Evolutionary conservation across 2,329 filamentous ascomycete genomes (phyloP), one percentile per base, ranked within the genome.

Genomic region (Aspergillus vadensis): DNA sequence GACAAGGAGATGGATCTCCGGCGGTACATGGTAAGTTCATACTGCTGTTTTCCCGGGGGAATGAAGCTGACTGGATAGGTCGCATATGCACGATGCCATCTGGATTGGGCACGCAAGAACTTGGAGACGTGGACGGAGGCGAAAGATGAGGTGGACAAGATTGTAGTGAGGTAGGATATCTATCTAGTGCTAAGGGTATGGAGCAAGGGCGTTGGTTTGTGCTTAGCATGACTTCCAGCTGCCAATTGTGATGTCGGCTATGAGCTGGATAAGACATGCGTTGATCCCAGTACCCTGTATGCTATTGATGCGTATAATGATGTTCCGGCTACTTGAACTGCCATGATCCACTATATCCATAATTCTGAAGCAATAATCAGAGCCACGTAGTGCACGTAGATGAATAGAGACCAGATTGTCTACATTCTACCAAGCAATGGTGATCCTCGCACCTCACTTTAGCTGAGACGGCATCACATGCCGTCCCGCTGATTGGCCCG

Each of bases 1-100:
- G 93, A 98, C 78, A 99, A 99, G 77, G 96, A 99, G 78, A 92
- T 94, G 54, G 95, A 99, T 74, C 76, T 99, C 70, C 89, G 88
- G 72, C 87, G 91, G 64, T 98, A 98, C 75, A 99, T 99, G 95
- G 95, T 97, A 81, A 80, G 90, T 79, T 27, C 10, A 36, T 23
- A 17, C 6, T 54, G 5, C 14, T 43, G 12, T 50, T 21, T 15
- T 12, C 15, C 10, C 9, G 10, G 21, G 30, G 43, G 53, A 39
- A 15, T 36, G 25, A 63, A 58, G 66, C 63, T 64, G 56, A 57
- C 12, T 21, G 15, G 48, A 27, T 69, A 97, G 93, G 86, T 97
- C 70, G 91, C 91, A 32, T 97, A 97, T 76, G 93, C 93, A 12
- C 91, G 91, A 76, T 94, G 90, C 75, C 93, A 97, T 74, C 88